phyloP scores from a whole-genome alignment of 352 stramenopile species.

The Phytophthora podocarpi region DNA sequence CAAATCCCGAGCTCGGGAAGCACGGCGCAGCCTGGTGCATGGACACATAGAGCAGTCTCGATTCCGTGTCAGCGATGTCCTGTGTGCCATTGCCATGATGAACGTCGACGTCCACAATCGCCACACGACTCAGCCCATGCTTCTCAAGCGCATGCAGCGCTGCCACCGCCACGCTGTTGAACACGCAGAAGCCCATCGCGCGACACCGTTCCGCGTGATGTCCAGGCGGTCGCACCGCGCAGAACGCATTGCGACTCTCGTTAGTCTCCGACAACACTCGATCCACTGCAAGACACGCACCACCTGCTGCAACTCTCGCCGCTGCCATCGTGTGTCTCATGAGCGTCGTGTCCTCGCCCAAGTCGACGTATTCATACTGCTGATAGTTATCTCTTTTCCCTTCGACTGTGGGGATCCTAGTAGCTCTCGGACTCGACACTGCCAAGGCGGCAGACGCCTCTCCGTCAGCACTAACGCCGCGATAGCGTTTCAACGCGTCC shows the following conservation, averaged over 20 bases:
- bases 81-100: conserved; percentile 92
- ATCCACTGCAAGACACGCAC: conserved; percentile 80
- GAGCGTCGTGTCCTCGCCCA: conserved; percentile 70
- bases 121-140: conserved; percentile 49
- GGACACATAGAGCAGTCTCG: conserved; percentile 55
- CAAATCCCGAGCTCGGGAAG: conserved; percentile 51
- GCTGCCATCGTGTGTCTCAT: conserved; percentile 74
- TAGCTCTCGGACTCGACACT: conserved; percentile 14
- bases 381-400: conserved; percentile 56
- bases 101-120: conserved; percentile 79
- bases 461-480: conserved; percentile 3
- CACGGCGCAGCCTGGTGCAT: conserved; percentile 56
- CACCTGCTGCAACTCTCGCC: conserved; percentile 69
- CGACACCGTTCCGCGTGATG: conserved; percentile 58
- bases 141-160: conserved; percentile 91
- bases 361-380: conserved; percentile 70
- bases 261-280: conserved; percentile 32
- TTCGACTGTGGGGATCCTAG: conserved; percentile 26
- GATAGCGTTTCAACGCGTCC: conserved; percentile 30
- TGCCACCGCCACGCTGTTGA: conserved; percentile 96
- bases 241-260: conserved; percentile 83
- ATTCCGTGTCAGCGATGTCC: conserved; percentile 34
- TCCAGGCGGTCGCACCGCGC: conserved; percentile 72
- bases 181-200: conserved; percentile 93
- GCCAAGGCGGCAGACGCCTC: conserved; percentile 3